Base-by-base conservation (phyloP, 1,284 basidiomycete species). In the Irpex lacteus region DNA sequence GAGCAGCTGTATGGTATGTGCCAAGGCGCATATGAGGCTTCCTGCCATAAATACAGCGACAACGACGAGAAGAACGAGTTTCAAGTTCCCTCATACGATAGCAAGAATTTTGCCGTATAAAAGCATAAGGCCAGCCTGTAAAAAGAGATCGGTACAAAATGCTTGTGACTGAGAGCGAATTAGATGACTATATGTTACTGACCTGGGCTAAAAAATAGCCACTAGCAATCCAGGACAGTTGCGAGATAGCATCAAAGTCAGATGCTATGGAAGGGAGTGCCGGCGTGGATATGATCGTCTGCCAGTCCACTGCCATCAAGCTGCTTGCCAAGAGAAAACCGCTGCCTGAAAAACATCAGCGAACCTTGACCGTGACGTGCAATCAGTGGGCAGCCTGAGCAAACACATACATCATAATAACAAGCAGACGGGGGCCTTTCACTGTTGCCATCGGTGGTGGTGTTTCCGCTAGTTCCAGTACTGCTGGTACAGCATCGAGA, bases 91-190 rank as follows among this genome's bases (percentile, higher is more conserved):
- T 49, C 32, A 21, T 8, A 40, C 34, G n/a, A 60, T 44, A n/a
- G 59, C 36, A 15, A 60, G 59, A 19, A 60, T 60, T 21, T 38
- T 34, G n/a, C 59, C 59, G 44, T 49, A 60, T 15, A 60, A 21
- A 18, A 60, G 19, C 59, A 60, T 60, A 18, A 60, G 40, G 11
- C 59, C 59, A 5, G 40, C 59, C 59, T 60, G 40, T n/a, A 40
- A 18, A 58, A n/a, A n/a, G n/a, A n/a, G n/a, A n/a, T n/a, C n/a
- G n/a, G n/a, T n/a, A n/a, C n/a, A n/a, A n/a, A n/a, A n/a, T n/a
- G 56, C 8, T n/a, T n/a, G n/a, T n/a, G 13, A 13, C 13, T 40
- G 13, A 40, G 13, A 5, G 38, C 13, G 52, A 53, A 26, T 53
- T 18, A 26, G 21, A 18, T 5, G n/a, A n/a, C 18, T 6, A 18